These are phyloP conservation scores for Penicillium canariense DNA, from an alignment of 495 filamentous ascomycete species.

Conservation along the genomic window DNA sequence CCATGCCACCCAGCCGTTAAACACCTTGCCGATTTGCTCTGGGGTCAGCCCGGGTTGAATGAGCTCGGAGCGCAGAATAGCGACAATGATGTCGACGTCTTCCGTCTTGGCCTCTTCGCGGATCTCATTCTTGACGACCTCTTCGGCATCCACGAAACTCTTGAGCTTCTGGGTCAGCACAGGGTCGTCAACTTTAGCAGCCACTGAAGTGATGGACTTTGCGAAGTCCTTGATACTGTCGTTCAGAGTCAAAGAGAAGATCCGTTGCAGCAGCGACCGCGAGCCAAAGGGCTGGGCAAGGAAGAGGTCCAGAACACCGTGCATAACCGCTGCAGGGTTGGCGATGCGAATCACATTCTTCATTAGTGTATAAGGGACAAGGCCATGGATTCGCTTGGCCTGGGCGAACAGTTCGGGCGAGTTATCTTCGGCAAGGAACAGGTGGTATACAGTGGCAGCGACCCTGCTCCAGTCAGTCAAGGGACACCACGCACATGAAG, in stretches of 20 bases:
- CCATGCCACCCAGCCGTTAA: slow-evolving; percentile 97
- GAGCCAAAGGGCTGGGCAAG: slow-evolving; percentile 91
- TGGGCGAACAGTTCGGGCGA: slow-evolving; percentile 94
- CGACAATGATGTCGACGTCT: slow-evolving; percentile 77
- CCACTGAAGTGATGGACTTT: slow-evolving; percentile 75
- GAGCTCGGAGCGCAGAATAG: slow-evolving; percentile 71
- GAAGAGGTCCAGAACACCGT: slow-evolving; percentile 87
- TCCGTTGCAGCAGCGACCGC: slow-evolving; percentile 84
- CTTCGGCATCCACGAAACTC: slow-evolving; percentile 69
- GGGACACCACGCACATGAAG: neutral
- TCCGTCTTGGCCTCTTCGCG: slow-evolving; percentile 68
- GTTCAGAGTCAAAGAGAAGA: slow-evolving; percentile 85
- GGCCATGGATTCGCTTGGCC: slow-evolving; percentile 85
- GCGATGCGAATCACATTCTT: slow-evolving; percentile 97
- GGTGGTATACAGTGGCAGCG: slow-evolving; percentile 92
- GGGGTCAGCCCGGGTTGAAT: slow-evolving; percentile 65
- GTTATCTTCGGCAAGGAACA: slow-evolving; percentile 98
- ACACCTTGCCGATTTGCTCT: slow-evolving; percentile 76
- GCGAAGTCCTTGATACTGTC: slow-evolving; percentile 86
- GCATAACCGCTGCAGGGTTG: slow-evolving; percentile 95
- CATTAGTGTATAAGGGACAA: slow-evolving; percentile 86
- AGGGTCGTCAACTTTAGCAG: slow-evolving; percentile 69
- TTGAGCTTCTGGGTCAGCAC: slow-evolving; percentile 81
- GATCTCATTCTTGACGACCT: slow-evolving; percentile 69
- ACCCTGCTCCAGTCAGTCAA: slow-evolving; percentile 45